These are phyloP conservation scores for Ophiocordyceps camponoti-floridani DNA, from an alignment of 2,329 filamentous ascomycete species.

Conservation along the genomic window DNA sequence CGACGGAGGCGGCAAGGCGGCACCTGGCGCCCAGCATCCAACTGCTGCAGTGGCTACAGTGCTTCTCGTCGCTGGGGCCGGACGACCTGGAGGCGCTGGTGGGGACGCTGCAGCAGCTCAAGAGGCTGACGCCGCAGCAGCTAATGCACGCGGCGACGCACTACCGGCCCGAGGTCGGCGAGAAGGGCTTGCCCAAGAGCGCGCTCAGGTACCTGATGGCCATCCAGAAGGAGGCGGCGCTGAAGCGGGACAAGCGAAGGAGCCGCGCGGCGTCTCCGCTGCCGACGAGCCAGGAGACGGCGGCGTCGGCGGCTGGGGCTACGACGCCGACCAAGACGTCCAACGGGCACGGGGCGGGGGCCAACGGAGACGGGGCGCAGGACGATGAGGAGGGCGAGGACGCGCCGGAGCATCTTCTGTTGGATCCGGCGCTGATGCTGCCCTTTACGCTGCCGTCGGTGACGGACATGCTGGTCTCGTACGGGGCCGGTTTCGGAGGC, in stretches of 20 bases:
- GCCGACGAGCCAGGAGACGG: constrained; percentile 7
- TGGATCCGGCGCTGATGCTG: constrained; percentile 82
- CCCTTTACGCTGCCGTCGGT: constrained; percentile 91
- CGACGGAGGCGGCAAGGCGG: constrained; percentile 63
- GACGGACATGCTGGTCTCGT: constrained; percentile 92
- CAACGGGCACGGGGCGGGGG: constrained; percentile 2
- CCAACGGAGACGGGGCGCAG: constrained; percentile 25
- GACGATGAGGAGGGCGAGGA: constrained; percentile 37
- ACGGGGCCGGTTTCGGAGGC: constrained; percentile 86
- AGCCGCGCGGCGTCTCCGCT: constrained; percentile 27
- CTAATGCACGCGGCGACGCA: constrained; percentile 82
- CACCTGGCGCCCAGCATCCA: constrained; percentile 87
- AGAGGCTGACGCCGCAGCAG: constrained; percentile 69
- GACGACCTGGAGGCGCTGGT: constrained; percentile 82
- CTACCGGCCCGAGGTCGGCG: constrained; percentile 86
- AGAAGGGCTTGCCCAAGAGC: constrained; percentile 77
- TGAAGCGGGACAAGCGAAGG: constrained; percentile 35
- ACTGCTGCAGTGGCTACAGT: constrained; percentile 91
- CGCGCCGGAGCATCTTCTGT: constrained; percentile 54
- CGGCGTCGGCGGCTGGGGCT: constrained; percentile 9
- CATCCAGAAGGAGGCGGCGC: constrained; percentile 56
- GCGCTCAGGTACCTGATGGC: constrained; percentile 73
- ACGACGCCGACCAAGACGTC: constrained; percentile 20
- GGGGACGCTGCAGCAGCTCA: constrained; percentile 76
- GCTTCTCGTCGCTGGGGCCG: constrained; percentile 74